Conservation (phyloP, 2,329 filamentous ascomycete species). For the Ceratocystis diversiconidia region DNA sequence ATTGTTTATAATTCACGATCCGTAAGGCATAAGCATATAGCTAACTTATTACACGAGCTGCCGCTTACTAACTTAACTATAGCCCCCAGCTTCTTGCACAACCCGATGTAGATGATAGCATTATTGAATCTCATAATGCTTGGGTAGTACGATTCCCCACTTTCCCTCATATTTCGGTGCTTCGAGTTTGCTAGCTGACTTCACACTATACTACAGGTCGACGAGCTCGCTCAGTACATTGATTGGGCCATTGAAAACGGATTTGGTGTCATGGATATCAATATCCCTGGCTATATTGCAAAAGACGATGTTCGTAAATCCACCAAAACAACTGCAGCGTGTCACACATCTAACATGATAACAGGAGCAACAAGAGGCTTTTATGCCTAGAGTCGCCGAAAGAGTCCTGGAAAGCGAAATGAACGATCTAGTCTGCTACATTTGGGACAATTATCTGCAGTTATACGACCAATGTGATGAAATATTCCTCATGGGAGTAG, state of each 20-base stretch:
- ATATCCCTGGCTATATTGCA: slow-evolving; percentile 67
- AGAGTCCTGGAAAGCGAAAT: slow-evolving; percentile 42
- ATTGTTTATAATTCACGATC: slow-evolving; percentile 80
- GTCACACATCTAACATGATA: neutral
- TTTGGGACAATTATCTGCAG: slow-evolving; percentile 97
- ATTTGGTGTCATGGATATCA: slow-evolving; percentile 82
- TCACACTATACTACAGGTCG: slow-evolving; percentile 45
- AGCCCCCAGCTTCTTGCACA: slow-evolving; percentile 59
- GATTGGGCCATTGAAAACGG: slow-evolving; percentile 65
- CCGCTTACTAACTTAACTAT: slow-evolving; percentile 2
- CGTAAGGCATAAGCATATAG: slow-evolving; percentile 37
- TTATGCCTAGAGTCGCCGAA: slow-evolving; percentile 33
- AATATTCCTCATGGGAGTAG: slow-evolving; percentile 75
- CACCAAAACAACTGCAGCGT: neutral
- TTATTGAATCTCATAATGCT: slow-evolving; percentile 67
- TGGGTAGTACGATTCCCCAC: slow-evolving; percentile 55
- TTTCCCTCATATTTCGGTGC: neutral
- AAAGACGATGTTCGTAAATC: slow-evolving; percentile 34
- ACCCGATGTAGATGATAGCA: slow-evolving; percentile 54
- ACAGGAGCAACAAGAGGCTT: slow-evolving; percentile 35
- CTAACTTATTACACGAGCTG: neutral
- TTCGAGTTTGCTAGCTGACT: neutral
- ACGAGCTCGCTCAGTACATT: slow-evolving; percentile 67
- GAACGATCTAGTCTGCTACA: slow-evolving; percentile 63
- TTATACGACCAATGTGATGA: slow-evolving; percentile 54